Evolutionary conservation across 2,329 filamentous ascomycete genomes (phyloP), one percentile per base, ranked within the genome.

Genomic region (Pyricularia pennisetigena): DNA sequence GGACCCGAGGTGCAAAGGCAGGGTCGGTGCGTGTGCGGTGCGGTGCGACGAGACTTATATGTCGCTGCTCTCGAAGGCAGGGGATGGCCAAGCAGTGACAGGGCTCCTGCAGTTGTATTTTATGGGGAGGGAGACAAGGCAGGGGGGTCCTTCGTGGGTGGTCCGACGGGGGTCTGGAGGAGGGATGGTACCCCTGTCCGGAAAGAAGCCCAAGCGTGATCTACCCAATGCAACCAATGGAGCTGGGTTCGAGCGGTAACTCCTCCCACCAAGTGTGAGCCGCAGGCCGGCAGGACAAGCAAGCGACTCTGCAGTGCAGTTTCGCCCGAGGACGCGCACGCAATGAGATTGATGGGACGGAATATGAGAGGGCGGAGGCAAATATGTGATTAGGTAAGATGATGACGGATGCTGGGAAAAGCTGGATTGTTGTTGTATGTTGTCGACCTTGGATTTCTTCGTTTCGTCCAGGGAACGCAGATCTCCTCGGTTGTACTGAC

Each of bases 191-290:
- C 75, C 76, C 76, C 73, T 72, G 76, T 69, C 73, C 75, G 73
- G 73, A 72, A 75, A 75, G 66, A 70, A 72, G 74, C 71, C 72
- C 71, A 74, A 77, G 75, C 74, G 73, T 76, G 72, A 74, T 76
- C 74, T 76, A 72, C 73, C 76, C 73, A 78, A 78, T 78, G 75
- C 76, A 73, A 76, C 74, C 73, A 72, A 73, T 74, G 73, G 76
- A 76, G 76, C 74, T 73, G 74, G 73, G 71, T 72, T 71, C 71
- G 71, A 70, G 70, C 69, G 70, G 74, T 69, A 71, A 67, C 69
- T 73, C 73, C 41, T 49, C 41, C 20, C 41, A 49, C 41, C 41
- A 49, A n/a, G 41, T 64, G 28, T 64, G 28, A 64, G 32, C 62
- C 23, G 64, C 64, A 66, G 64, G 64, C 59, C 59, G 23, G 59